phyloP scores from a whole-genome alignment of 2,329 filamentous ascomycete genomes.

The Pseudogymnoascus destructans region DNA sequence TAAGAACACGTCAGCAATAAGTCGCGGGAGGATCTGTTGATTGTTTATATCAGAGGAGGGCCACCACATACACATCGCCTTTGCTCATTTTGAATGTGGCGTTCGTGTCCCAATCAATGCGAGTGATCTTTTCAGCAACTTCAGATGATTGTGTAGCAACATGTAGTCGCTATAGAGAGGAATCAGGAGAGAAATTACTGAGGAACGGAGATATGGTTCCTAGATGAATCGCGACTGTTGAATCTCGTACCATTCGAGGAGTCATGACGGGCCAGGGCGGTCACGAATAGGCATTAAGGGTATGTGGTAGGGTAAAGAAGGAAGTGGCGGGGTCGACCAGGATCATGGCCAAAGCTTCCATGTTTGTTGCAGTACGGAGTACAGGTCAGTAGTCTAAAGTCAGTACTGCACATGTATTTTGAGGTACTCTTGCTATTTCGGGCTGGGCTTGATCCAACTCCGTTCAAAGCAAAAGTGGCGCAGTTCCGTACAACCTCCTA shows the following conservation, averaged over 20 bases:
- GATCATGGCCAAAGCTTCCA: neutral
- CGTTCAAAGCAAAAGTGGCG: neutral
- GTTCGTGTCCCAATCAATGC: neutral
- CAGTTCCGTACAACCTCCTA: no score
- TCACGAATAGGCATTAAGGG: neutral
- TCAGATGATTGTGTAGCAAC: neutral
- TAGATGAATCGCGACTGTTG: slow-evolving; percentile 3
- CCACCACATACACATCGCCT: slow-evolving; percentile 9
- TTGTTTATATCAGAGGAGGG: neutral
- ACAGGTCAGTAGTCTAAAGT: neutral
- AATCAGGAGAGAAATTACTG: neutral
- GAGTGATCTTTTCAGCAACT: neutral
- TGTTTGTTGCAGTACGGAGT: neutral
- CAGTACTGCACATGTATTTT: neutral
- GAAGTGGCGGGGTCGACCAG: neutral
- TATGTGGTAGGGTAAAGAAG: neutral
- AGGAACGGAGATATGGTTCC: neutral
- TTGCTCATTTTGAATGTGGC: slow-evolving; percentile 4
- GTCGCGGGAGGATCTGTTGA: neutral
- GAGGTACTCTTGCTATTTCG: neutral
- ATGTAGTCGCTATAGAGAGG: neutral
- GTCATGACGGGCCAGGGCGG: slow-evolving; percentile 3
- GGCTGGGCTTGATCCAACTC: neutral
- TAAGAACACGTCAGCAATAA: slow-evolving; percentile 10
- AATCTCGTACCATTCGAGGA: neutral